Percentiles rank a stretch among this genome's conserved stretches.
Evolutionary conservation across 768 basidiomycete species (phyloP).

Genomic region (Zangia roseola): DNA sequence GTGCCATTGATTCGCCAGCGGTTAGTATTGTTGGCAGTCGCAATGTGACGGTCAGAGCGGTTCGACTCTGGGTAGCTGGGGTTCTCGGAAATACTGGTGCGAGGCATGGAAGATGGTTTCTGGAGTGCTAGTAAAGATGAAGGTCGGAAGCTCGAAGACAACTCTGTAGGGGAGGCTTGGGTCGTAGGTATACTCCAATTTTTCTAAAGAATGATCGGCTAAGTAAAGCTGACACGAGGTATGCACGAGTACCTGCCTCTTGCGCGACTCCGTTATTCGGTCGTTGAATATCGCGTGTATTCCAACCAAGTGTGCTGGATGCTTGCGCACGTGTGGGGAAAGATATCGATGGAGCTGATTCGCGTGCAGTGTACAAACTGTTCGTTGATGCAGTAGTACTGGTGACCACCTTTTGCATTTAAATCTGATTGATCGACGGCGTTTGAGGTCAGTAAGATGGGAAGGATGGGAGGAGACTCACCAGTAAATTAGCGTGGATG

Average conservation of each 20-base stretch:
- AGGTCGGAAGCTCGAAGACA: slow-evolving; percentile 32
- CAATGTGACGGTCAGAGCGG: slow-evolving; percentile 40
- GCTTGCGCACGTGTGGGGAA: slow-evolving; percentile 31
- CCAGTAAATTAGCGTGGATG: slow-evolving; percentile 48
- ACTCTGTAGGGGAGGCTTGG: slow-evolving; percentile 39
- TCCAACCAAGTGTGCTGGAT: slow-evolving; percentile 45
- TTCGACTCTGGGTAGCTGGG: slow-evolving; percentile 22
- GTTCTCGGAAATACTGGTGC: slow-evolving; percentile 34
- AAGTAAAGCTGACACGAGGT: slow-evolving; percentile 24
- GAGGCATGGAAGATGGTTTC: slow-evolving; percentile 49
- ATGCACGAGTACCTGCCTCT: slow-evolving; percentile 42
- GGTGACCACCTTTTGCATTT: slow-evolving; percentile 73
- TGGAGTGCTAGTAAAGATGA: slow-evolving; percentile 34
- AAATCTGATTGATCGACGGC: slow-evolving; percentile 39
- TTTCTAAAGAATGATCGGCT: slow-evolving; percentile 30
- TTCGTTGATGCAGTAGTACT: slow-evolving; percentile 43
- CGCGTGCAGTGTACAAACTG: slow-evolving; percentile 36
- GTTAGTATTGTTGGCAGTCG: slow-evolving; percentile 35
- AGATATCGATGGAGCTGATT: slow-evolving; percentile 35
- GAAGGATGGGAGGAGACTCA: slow-evolving; percentile 26
- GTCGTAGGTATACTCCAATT: slow-evolving; percentile 47
- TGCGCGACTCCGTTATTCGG: slow-evolving; percentile 35
- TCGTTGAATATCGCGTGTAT: slow-evolving; percentile 40
- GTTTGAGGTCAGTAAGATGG: slow-evolving; percentile 19
- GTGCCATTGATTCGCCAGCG: slow-evolving; percentile 67